These are phyloP conservation scores for Gastrodia elata DNA, from an alignment of 106 monocot species.

Conservation along the genomic window DNA sequence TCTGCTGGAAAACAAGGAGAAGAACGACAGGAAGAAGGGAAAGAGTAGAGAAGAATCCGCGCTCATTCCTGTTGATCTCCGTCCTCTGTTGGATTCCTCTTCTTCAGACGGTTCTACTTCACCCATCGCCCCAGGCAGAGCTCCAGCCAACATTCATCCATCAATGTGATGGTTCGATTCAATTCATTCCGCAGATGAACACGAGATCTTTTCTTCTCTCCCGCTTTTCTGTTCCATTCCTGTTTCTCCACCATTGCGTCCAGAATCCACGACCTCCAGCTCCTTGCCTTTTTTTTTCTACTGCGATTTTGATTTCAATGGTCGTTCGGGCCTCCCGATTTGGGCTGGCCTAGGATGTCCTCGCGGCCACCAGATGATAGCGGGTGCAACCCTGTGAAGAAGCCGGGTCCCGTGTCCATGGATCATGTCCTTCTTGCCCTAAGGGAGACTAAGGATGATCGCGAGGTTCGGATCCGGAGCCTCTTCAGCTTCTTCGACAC, in stretches of 20 bases:
- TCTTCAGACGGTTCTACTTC: not conserved
- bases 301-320: not conserved
- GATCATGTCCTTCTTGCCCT: constrained; percentile 86
- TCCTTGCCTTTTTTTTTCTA: not conserved
- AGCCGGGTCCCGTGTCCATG: constrained; percentile 56
- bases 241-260: not conserved
- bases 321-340: not conserved
- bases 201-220: not conserved
- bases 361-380: constrained; percentile 9
- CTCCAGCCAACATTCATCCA: not conserved
- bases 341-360: not conserved
- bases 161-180: not conserved
- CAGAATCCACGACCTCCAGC: not conserved
- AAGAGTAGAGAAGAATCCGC: too few species aligned
- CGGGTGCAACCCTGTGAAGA: constrained; percentile 41
- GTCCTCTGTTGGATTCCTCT: too few species aligned
- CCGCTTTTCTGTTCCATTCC: not conserved
- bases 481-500: constrained; percentile 79
- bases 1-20: too few species aligned
- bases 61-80: too few species aligned
- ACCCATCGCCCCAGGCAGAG: not conserved
- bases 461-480: constrained; percentile 75
- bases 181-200: not conserved
- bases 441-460: constrained; percentile 65
- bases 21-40: too few species aligned